Conservation (phyloP, 1,284 basidiomycete species). For the Cutaneotrichosporon cavernicola region DNA sequence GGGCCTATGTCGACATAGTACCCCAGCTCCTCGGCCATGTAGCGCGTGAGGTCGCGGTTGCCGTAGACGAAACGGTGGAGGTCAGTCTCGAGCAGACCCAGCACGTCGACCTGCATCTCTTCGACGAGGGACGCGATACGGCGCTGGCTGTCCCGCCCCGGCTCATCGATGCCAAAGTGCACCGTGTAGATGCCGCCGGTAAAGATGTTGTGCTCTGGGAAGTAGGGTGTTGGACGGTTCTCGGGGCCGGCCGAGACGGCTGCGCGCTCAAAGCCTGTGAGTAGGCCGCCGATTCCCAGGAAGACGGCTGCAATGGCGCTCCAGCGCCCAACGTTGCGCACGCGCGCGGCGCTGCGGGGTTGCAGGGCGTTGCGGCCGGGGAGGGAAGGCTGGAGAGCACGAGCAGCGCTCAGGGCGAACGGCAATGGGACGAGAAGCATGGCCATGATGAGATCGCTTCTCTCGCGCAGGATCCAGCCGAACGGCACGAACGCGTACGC, state of each 20-base stretch:
- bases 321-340: slow-evolving; percentile 24
- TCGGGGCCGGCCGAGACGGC: not conserved
- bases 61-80: slow-evolving; percentile 80
- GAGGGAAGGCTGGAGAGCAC: slow-evolving; percentile 17
- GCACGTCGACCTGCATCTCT: slow-evolving; percentile 75
- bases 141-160: slow-evolving; percentile 76
- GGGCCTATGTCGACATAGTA: slow-evolving; percentile 73
- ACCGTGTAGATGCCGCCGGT: slow-evolving; percentile 92
- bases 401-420: slow-evolving; percentile 10
- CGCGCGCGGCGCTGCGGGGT: slow-evolving; percentile 23
- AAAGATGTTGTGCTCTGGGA: slow-evolving; percentile 64
- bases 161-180: slow-evolving; percentile 83
- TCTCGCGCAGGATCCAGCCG: slow-evolving; percentile 73
- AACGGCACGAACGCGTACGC: slow-evolving; percentile 94
- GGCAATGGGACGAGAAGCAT: slow-evolving; percentile 29
- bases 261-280: slow-evolving; percentile 6
- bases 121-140: slow-evolving; percentile 72
- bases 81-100: slow-evolving; percentile 81
- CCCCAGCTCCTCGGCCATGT: slow-evolving; percentile 73
- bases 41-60: slow-evolving; percentile 80
- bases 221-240: slow-evolving; percentile 59
- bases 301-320: slow-evolving; percentile 46
- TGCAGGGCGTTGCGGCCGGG: slow-evolving; percentile 25
- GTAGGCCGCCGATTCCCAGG: slow-evolving; percentile 25
- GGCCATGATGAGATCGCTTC: slow-evolving; percentile 63